Conservation (phyloP, 1,284 basidiomycete species). For the Mycena citricolor region DNA sequence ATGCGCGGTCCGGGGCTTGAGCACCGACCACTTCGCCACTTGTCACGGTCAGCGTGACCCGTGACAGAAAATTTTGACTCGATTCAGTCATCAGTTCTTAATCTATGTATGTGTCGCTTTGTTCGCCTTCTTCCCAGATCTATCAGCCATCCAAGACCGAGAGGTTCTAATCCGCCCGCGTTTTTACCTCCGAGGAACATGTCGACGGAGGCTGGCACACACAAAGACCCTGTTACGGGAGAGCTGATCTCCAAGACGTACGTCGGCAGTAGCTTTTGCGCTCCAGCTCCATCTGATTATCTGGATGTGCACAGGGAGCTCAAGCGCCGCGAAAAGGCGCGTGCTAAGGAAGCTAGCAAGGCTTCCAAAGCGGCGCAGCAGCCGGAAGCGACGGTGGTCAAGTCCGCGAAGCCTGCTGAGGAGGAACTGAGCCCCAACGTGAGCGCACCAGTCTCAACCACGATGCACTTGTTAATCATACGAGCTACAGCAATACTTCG, state of each 20-base stretch:
- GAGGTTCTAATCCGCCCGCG: slow-evolving; percentile 9
- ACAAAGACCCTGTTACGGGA: slow-evolving; percentile 87
- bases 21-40: too few species aligned
- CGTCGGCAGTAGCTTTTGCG: slow-evolving; percentile 41
- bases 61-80: slow-evolving; percentile 12
- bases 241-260: slow-evolving; percentile 95
- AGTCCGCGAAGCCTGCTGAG: slow-evolving; percentile 52
- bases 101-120: slow-evolving; percentile 17
- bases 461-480: slow-evolving; percentile 5
- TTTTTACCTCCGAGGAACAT: slow-evolving; percentile 40
- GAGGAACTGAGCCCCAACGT: slow-evolving; percentile 85
- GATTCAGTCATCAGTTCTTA: too few species aligned
- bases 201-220: slow-evolving; percentile 57
- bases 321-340: slow-evolving; percentile 86
- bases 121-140: slow-evolving; percentile 6
- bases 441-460: slow-evolving; percentile 30
- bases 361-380: slow-evolving; percentile 70
- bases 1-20: too few species aligned
- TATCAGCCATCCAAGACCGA: slow-evolving; percentile 6
- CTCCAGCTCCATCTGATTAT: slow-evolving; percentile 11
- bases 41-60: background rate
- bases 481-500: slow-evolving; percentile 90
- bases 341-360: slow-evolving; percentile 84
- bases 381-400: slow-evolving; percentile 34
- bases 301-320: slow-evolving; percentile 65